These are phyloP conservation scores for Podospora comata DNA, from an alignment of 495 filamentous ascomycete genomes.

Conservation along the genomic window DNA sequence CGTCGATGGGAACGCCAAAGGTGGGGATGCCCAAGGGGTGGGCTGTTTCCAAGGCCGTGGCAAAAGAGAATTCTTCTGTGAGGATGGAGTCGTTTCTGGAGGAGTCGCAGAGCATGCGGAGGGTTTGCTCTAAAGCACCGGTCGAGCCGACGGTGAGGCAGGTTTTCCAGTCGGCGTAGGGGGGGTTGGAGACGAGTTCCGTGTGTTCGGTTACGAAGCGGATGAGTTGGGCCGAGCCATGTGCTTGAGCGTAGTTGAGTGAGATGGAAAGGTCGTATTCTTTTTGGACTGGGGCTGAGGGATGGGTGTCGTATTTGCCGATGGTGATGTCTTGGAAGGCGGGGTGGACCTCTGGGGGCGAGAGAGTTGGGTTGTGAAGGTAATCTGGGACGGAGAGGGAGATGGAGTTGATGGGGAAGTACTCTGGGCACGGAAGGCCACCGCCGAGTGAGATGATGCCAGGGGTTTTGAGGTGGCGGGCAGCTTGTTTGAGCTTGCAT, in stretches of 20 bases:
- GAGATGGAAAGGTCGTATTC: slow-evolving; percentile 70
- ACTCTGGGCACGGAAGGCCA: slow-evolving; percentile 80
- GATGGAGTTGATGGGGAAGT: slow-evolving; percentile 66
- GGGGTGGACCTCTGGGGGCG: slow-evolving; percentile 44
- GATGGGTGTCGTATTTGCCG: slow-evolving; percentile 77
- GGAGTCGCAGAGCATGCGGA: slow-evolving; percentile 72
- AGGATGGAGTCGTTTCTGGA: slow-evolving; percentile 67
- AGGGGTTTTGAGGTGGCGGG: slow-evolving; percentile 64
- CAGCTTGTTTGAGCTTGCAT: slow-evolving; percentile 75
- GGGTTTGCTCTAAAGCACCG: slow-evolving; percentile 67
- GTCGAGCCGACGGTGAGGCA: slow-evolving; percentile 75
- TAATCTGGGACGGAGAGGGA: slow-evolving; percentile 55
- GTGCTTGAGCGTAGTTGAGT: slow-evolving; percentile 86
- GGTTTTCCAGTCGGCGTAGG: slow-evolving; percentile 82
- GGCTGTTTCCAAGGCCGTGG: slow-evolving; percentile 77
- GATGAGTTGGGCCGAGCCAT: slow-evolving; percentile 79
- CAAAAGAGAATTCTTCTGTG: slow-evolving; percentile 84
- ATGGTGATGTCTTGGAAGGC: slow-evolving; percentile 48
- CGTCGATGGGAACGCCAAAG: slow-evolving; percentile 73
- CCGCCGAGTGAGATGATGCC: slow-evolving; percentile 86
- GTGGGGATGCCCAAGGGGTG: slow-evolving; percentile 71
- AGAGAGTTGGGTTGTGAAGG: slow-evolving; percentile 44
- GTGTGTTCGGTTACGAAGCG: slow-evolving; percentile 92
- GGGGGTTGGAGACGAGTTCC: slow-evolving; percentile 70
- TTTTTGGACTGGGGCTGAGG: slow-evolving; percentile 43